Evolutionary conservation across 305 asterid genomes (phyloP), one percentile per base, ranked within the genome.

Genomic region (Fraxinus xanthoxyloides): DNA sequence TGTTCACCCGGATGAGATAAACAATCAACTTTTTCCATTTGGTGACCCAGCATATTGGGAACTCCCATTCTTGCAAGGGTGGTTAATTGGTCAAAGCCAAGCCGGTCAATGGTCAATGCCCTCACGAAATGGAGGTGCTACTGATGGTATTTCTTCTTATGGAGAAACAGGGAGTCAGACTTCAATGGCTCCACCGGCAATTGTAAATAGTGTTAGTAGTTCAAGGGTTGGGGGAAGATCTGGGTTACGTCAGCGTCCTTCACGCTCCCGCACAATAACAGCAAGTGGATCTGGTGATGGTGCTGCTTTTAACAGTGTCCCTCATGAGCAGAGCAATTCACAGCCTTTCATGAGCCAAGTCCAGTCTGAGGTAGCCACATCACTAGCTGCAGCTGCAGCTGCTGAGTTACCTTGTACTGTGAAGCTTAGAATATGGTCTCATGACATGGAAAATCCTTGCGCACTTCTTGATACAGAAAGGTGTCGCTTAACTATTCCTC

Each of bases 31-130:
- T 87, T 90, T 92, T 72, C 98, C 97, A 73, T 92, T 93, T 85
- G 92, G 93, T 48, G 98, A 94, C 82, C 93, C 97, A 46, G 90
- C 97, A 72, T 89, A 89, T 81, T 94, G 99, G 98, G 98, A 96
- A 80, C 88, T 96, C 38, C 98, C 99, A 8, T 95, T 96, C 87
- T 77, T 96, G 87, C 98, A 96, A 81, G 99, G 99, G 56, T 94
- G 99, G 99, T 83, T 96, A 85, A 85, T 94, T 83, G 98, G 99
- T 80, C 99, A 96, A 86, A 94, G 95, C 85, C 99, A 94, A 89
- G 97, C 95, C 51, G 92, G 92, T 80, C 91, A 92, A 75, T 94
- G 86, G 61, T 84, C 90, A 24, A 82, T 84, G 86, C 95, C 84
- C 83, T 80, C 97, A 75, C 94, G 88, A 80, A 89, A 75, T 86